Conservation (phyloP, 345 rosid genomes). For the Excoecaria cochinchinensis region DNA sequence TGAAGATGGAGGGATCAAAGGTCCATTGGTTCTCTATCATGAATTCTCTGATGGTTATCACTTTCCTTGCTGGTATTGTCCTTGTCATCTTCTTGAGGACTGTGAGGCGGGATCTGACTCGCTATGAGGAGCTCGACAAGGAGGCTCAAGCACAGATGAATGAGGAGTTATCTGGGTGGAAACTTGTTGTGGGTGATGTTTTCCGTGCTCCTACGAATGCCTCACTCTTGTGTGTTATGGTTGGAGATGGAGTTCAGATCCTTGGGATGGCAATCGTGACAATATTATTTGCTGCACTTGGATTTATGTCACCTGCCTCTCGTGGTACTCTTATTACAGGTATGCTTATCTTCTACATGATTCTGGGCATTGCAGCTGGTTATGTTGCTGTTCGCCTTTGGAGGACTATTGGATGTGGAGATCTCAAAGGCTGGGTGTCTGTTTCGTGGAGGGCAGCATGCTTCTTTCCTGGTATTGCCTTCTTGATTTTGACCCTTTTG, state of each 20-base stretch:
- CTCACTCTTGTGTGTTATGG: slow-evolving; percentile 62
- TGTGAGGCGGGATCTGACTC: slow-evolving; percentile 80
- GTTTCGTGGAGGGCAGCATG: slow-evolving; percentile 70
- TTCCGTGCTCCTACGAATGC: slow-evolving; percentile 61
- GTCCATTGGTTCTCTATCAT: slow-evolving; percentile 91
- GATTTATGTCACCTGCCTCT: slow-evolving; percentile 81
- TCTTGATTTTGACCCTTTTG: slow-evolving; percentile 51
- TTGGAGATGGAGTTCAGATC: slow-evolving; percentile 76
- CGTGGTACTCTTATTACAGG: slow-evolving; percentile 72
- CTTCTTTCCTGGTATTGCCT: slow-evolving; percentile 77
- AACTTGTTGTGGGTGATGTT: slow-evolving; percentile 79
- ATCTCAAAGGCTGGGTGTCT: slow-evolving; percentile 62
- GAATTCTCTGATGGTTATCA: slow-evolving; percentile 77
- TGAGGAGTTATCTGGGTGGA: slow-evolving; percentile 86
- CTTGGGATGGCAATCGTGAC: slow-evolving; percentile 77
- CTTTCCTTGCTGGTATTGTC: slow-evolving; percentile 87
- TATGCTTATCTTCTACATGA: slow-evolving; percentile 70
- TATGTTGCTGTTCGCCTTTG: slow-evolving; percentile 71
- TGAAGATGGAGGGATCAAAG: slow-evolving; percentile 82
- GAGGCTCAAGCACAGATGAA: slow-evolving; percentile 94
- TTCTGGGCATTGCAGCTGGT: slow-evolving; percentile 70
- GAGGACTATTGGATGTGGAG: slow-evolving; percentile 60
- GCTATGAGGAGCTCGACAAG: slow-evolving; percentile 85
- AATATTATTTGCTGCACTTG: slow-evolving; percentile 68
- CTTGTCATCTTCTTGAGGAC: slow-evolving; percentile 87